Evolutionary conservation across 2,329 filamentous ascomycete genomes (phyloP).

Genomic region (Cytospora paraplurivora): DNA sequence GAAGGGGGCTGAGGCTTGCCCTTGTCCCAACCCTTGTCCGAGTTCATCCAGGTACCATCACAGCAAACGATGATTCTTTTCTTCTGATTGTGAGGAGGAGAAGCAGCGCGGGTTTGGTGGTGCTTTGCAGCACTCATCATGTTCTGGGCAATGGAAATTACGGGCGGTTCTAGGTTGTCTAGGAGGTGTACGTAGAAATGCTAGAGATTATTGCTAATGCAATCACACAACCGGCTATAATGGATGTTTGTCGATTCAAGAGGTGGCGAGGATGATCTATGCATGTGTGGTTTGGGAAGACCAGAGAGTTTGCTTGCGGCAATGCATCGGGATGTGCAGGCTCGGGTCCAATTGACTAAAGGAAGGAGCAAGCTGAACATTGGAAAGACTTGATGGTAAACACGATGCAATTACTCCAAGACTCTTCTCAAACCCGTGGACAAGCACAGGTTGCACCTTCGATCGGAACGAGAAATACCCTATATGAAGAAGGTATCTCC

Average conservation of each 20-base stretch:
- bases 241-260: not conserved
- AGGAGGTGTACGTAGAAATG: conserved; percentile 10
- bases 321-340: not conserved
- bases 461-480: not conserved
- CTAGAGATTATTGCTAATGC: not conserved
- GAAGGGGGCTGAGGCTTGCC: conserved; percentile 55
- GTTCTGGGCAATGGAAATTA: not conserved
- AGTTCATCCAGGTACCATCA: conserved; percentile 58
- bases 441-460: not conserved
- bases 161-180: not conserved
- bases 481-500: not conserved
- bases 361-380: not conserved
- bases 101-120: not conserved
- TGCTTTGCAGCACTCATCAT: conserved; percentile 1
- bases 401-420: not conserved
- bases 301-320: not conserved
- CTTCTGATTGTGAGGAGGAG: conserved; percentile 27
- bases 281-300: not conserved
- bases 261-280: not conserved
- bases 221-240: not conserved
- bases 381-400: not conserved
- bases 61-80: conserved; percentile 56
- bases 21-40: conserved; percentile 51
- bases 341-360: not conserved
- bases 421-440: not conserved